Base-by-base conservation (phyloP, 306 rosid species). In the Astragalus membranaceus region DNA sequence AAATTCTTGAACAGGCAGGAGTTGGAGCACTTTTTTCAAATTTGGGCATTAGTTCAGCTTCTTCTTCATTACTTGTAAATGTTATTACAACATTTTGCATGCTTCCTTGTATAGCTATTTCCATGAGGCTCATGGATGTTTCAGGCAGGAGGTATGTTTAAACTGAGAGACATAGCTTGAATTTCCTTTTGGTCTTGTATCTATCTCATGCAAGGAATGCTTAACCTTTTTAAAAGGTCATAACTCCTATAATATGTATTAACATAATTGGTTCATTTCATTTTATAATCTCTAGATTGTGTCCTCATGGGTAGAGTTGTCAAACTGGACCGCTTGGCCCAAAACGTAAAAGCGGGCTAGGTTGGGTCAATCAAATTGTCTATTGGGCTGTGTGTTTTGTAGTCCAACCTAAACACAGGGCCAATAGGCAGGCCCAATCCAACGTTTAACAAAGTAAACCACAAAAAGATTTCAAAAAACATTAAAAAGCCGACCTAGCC, bases 21-120 rank as follows among this genome's bases (percentile, higher is more conserved):
- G 82, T 87, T n/a, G 79, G 85, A 0, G 80, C 69, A n/a, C 85
- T 88, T 75, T 54, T 90, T 8, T 65, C 91, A 64, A 73, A 79
- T 43, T 14, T 86, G 43, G 85, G 87, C 26, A 8, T 90, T 44
- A 58, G 54, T 67, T 26, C 84, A 26, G 53, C 64, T 9, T 87
- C 91, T 39, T 67, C 82, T 55, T 74, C 94, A 11, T 69, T 90
- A 26, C 85, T 87, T 0, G 75, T 84, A 8, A 87, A 85, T 79
- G 62, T 76, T 55, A 10, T 85, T 10, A 75, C 79, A 54, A 75
- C 96, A 6, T 82, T 90, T 3, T 70, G 51, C 8, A 90, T 87
- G 96, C 94, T 90, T 82, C 96, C 96, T 43, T 85, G 88, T 75
- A 79, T 87, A 68, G 82, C 73, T 52, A 6, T 79, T 80, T 70